Conservation (phyloP, 305 asterid species). For the Fraxinus dipetala region DNA sequence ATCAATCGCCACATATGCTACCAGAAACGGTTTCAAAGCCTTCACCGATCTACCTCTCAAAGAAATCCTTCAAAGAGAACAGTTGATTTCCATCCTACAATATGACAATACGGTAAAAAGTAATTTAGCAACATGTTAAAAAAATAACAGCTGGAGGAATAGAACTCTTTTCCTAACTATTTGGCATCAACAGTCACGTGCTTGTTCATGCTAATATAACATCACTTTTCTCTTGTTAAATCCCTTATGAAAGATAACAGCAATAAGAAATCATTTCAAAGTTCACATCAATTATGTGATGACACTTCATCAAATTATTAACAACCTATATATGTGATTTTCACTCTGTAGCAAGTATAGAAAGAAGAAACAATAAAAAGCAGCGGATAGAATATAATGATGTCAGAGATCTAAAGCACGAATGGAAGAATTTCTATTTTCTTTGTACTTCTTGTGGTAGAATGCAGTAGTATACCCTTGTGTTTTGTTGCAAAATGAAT, state of each 20-base stretch:
- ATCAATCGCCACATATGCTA: not conserved
- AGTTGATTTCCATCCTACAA: slow-evolving; percentile 49
- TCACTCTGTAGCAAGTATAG: not conserved
- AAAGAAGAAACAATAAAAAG: not conserved
- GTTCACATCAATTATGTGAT: not conserved
- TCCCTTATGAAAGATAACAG: not conserved
- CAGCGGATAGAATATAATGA: not conserved
- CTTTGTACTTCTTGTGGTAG: not conserved
- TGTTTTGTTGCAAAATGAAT: not conserved
- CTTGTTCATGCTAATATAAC: not conserved
- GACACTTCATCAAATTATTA: not conserved
- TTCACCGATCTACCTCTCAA: slow-evolving; percentile 39
- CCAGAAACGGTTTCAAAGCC: not conserved
- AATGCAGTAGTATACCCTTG: not conserved
- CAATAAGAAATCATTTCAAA: not conserved
- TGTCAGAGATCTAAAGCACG: not conserved
- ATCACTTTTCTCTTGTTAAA: not conserved
- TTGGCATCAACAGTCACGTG: not conserved
- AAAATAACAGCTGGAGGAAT: not conserved
- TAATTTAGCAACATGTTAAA: not conserved
- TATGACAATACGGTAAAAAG: not conserved
- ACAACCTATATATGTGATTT: not conserved
- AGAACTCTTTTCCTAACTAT: not conserved
- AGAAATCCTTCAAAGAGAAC: slow-evolving; percentile 54
- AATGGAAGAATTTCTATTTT: not conserved